A percentile compares a stretch with the other conserved stretches of the same genome.
phyloP scores from a whole-genome alignment of 2,329 filamentous ascomycete genomes.

The Diaporthe longicolla region DNA sequence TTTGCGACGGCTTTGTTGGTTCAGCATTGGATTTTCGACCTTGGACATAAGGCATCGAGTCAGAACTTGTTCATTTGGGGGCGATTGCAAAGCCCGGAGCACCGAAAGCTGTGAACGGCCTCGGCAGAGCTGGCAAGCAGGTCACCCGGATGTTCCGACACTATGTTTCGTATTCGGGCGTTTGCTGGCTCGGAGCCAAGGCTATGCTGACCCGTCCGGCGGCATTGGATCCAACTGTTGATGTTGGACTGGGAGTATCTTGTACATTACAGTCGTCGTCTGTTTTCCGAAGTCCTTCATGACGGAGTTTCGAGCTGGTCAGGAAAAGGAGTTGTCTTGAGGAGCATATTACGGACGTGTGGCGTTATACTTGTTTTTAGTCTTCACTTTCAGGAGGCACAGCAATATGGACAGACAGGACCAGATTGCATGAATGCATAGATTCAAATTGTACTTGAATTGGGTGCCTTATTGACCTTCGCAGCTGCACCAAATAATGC shows the following conservation, averaged over 20 bases:
- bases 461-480: not conserved
- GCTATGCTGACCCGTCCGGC: not conserved
- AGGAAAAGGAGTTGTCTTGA: conserved; percentile 19
- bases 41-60: conserved; percentile 20
- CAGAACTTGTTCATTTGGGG: not conserved
- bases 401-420: conserved; percentile 23
- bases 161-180: too few relatives aligned
- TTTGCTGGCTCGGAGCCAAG: not conserved
- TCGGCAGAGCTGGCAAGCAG: not conserved
- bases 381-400: conserved; percentile 23
- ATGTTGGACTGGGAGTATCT: conserved; percentile 5
- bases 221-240: not conserved
- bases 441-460: conserved; percentile 8
- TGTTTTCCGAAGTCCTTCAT: conserved; percentile 3
- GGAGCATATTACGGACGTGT: conserved; percentile 25
- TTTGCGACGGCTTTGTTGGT: not conserved
- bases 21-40: conserved; percentile 3
- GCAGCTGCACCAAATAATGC: not conserved
- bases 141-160: too few relatives aligned
- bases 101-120: not conserved
- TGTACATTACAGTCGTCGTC: conserved; percentile 34
- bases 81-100: not conserved
- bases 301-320: conserved; percentile 35
- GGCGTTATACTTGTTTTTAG: conserved; percentile 35
- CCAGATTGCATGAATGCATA: conserved; percentile 28